Evolutionary conservation across 345 rosid species (phyloP).

Genomic region (Populus deltoides): DNA sequence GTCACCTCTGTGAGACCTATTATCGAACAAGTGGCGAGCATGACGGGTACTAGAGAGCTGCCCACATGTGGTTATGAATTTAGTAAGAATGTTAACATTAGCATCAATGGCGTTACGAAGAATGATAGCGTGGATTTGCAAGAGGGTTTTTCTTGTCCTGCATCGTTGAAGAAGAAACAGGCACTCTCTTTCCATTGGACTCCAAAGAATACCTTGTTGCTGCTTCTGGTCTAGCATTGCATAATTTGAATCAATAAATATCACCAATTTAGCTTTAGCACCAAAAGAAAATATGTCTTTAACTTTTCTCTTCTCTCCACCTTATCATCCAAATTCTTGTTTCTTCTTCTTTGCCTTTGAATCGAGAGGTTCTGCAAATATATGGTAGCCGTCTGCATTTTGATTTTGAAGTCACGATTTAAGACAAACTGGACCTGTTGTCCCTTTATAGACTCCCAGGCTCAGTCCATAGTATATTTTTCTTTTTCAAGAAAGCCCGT

Average conservation of each 20-base stretch:
- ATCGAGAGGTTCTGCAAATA: too few species aligned
- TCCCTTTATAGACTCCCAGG: too few species aligned
- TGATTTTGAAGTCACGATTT: too few species aligned
- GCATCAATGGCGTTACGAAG: constrained; percentile 52
- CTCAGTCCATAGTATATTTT: too few species aligned
- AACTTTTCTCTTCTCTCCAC: too few species aligned
- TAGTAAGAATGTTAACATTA: constrained; percentile 58
- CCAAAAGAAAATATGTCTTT: too few species aligned
- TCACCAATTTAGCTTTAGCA: background rate
- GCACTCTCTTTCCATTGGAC: constrained; percentile 50
- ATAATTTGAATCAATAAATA: background rate
- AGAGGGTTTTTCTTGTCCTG: constrained; percentile 32
- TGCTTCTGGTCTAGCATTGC: background rate
- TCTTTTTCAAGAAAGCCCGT: too few species aligned
- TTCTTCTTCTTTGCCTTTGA: too few species aligned
- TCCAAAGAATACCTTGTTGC: constrained; percentile 30
- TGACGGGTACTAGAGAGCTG: constrained; percentile 31
- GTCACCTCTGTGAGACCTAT: constrained; percentile 48
- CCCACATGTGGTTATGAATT: constrained; percentile 39
- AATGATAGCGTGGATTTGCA: constrained; percentile 66
- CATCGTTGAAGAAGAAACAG: constrained; percentile 47
- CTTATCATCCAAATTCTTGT: too few species aligned
- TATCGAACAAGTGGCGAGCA: constrained; percentile 60
- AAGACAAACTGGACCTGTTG: too few species aligned
- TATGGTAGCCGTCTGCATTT: too few species aligned